Percentiles rank a stretch among this genome's conserved stretches.
Evolutionary conservation across 441 rosid genomes (phyloP).

Genomic region (Erysimum pusillum): DNA sequence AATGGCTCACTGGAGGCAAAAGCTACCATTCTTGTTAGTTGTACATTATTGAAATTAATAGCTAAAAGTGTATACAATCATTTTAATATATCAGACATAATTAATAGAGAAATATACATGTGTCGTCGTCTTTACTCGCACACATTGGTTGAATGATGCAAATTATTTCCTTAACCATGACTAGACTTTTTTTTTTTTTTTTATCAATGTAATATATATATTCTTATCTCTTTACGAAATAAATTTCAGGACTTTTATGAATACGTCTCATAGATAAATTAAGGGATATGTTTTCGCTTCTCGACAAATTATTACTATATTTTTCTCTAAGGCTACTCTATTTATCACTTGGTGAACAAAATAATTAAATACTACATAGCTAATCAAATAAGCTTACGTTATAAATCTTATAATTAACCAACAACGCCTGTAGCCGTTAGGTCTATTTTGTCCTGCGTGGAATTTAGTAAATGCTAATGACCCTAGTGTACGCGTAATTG

Average conservation of each 20-base stretch:
- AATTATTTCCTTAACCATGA: conserved; percentile 15
- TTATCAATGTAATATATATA: background rate
- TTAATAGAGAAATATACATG: background rate
- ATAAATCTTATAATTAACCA: conserved; percentile 33
- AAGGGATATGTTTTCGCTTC: conserved; percentile 3
- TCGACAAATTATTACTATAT: conserved; percentile 10
- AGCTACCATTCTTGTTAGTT: conserved; percentile 3
- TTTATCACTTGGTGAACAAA: conserved; percentile 26
- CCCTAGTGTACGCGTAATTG: conserved; percentile 49
- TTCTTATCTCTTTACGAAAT: background rate
- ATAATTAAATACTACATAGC: conserved; percentile 30
- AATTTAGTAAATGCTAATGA: conserved; percentile 46
- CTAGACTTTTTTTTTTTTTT: conserved; percentile 1
- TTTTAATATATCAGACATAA: background rate
- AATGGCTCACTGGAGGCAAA: background rate
- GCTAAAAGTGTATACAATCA: background rate
- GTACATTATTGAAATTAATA: conserved; percentile 18
- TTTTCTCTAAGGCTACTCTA: conserved; percentile 1
- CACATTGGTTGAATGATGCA: conserved; percentile 9
- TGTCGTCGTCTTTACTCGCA: conserved; percentile 9
- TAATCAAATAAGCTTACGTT: conserved; percentile 40
- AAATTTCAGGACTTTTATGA: background rate
- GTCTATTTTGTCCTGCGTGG: conserved; percentile 40
- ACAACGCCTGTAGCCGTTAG: conserved; percentile 44
- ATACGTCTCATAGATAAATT: conserved; percentile 14